phyloP scores from a whole-genome alignment of 352 stramenopile species.

The Globisporangium echinulatum region DNA sequence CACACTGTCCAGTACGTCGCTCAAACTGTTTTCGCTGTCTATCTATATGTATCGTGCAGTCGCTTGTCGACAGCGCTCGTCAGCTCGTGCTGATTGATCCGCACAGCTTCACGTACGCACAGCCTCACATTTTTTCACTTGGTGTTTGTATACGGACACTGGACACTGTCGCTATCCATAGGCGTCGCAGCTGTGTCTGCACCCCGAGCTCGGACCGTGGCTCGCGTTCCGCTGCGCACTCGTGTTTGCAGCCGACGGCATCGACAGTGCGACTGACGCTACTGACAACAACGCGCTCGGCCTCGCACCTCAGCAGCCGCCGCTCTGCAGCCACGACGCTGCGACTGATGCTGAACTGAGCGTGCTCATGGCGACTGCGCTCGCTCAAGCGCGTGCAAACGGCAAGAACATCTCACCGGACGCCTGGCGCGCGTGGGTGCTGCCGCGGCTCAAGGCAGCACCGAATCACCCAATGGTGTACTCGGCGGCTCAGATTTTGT shows the following conservation, averaged over 20 bases:
- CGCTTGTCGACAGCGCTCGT: neutral
- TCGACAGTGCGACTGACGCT: slow-evolving; percentile 3
- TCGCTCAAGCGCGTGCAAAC: slow-evolving; percentile 31
- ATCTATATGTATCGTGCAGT: neutral
- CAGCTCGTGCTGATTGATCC: too few relatives aligned
- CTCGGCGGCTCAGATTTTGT: slow-evolving; percentile 52
- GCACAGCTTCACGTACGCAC: too few relatives aligned
- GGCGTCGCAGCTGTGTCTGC: slow-evolving; percentile 58
- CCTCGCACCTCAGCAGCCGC: slow-evolving; percentile 10
- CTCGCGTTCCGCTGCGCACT: slow-evolving; percentile 61
- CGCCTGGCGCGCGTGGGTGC: slow-evolving; percentile 48
- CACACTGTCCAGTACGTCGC: slow-evolving; percentile 33
- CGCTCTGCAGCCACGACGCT: slow-evolving; percentile 33
- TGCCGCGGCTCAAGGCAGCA: slow-evolving; percentile 50
- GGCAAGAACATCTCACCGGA: slow-evolving; percentile 26
- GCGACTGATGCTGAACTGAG: slow-evolving; percentile 28
- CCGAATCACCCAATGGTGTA: slow-evolving; percentile 60
- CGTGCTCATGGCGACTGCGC: slow-evolving; percentile 36
- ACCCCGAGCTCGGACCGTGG: slow-evolving; percentile 60
- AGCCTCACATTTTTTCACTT: too few relatives aligned
- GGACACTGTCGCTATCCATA: slow-evolving; percentile 5
- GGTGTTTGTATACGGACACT: neutral
- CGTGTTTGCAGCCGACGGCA: slow-evolving; percentile 34
- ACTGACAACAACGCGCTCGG: neutral
- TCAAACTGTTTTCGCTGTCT: neutral